Conservation (phyloP, 2,329 filamentous ascomycete genomes). For the Colletotrichum sansevieriae region DNA sequence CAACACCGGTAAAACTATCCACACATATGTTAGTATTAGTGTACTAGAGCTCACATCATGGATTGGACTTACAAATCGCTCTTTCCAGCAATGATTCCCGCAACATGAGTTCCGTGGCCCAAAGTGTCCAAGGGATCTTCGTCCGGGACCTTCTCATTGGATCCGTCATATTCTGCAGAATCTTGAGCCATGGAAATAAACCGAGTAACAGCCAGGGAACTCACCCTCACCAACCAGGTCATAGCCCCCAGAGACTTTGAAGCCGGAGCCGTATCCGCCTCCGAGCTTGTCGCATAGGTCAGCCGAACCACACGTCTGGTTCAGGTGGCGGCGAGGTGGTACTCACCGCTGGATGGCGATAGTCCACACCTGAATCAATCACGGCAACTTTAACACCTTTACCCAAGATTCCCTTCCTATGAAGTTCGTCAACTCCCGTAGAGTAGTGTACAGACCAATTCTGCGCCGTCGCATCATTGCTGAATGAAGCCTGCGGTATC, state of each 20-base stretch:
- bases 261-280: conserved; percentile 44
- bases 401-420: conserved; percentile 39
- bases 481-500: conserved; percentile 31
- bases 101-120: conserved; percentile 46
- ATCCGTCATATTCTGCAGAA: conserved; percentile 29
- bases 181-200: neutral
- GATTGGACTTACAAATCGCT: conserved; percentile 32
- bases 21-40: neutral
- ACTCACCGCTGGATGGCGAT: conserved; percentile 42
- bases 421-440: conserved; percentile 42
- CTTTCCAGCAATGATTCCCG: conserved; percentile 46
- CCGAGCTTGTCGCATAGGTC: conserved; percentile 45
- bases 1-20: conserved; percentile 44
- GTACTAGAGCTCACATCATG: no score
- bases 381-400: conserved; percentile 43
- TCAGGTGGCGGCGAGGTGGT: no score
- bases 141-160: conserved; percentile 40
- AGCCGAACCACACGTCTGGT: no score
- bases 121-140: conserved; percentile 44
- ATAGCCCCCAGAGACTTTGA: conserved; percentile 45
- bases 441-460: conserved; percentile 50
- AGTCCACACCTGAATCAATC: conserved; percentile 43
- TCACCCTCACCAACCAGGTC: conserved; percentile 45
- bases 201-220: accelerated
- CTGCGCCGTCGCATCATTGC: conserved; percentile 42